phyloP scores from a whole-genome alignment of 2,329 filamentous ascomycete species.

The Bretziella fagacearum region DNA sequence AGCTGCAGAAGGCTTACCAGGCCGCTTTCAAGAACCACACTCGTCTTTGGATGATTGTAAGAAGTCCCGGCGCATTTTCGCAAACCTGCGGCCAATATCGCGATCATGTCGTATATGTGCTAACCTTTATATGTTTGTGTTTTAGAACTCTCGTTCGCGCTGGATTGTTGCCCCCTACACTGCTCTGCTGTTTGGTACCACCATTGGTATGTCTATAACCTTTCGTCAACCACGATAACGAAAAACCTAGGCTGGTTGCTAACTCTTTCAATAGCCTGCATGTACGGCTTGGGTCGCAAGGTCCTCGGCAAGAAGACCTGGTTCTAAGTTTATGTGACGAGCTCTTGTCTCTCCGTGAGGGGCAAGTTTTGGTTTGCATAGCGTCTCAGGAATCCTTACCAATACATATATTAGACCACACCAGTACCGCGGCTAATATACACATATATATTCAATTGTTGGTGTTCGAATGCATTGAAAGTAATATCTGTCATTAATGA shows the following conservation, averaged over 20 bases:
- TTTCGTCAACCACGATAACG: neutral
- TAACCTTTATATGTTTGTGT: conserved; percentile 13
- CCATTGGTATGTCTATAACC: conserved; percentile 37
- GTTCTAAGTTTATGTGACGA: conserved; percentile 30
- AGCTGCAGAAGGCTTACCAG: conserved; percentile 62
- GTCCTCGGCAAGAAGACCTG: conserved; percentile 65
- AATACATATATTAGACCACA: neutral
- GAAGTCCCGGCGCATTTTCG: conserved; percentile 19
- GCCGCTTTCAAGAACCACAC: conserved; percentile 50
- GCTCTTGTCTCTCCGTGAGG: neutral
- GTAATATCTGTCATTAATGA: neutral
- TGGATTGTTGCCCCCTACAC: conserved; percentile 53
- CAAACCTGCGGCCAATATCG: neutral
- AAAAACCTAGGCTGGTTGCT: conserved; percentile 7
- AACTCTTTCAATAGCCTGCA: conserved; percentile 26
- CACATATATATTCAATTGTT: neutral
- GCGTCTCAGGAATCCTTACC: neutral
- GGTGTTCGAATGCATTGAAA: neutral
- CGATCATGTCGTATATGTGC: conserved; percentile 1
- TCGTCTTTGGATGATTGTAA: conserved; percentile 64
- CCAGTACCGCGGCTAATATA: neutral
- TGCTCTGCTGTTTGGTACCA: conserved; percentile 42
- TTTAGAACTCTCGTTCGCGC: conserved; percentile 47
- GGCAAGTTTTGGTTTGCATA: neutral
- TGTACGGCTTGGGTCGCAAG: conserved; percentile 62